These are phyloP conservation scores for Paraurostyla sp. DNA, from an alignment of 73 alveolate species.

Conservation along the genomic window DNA sequence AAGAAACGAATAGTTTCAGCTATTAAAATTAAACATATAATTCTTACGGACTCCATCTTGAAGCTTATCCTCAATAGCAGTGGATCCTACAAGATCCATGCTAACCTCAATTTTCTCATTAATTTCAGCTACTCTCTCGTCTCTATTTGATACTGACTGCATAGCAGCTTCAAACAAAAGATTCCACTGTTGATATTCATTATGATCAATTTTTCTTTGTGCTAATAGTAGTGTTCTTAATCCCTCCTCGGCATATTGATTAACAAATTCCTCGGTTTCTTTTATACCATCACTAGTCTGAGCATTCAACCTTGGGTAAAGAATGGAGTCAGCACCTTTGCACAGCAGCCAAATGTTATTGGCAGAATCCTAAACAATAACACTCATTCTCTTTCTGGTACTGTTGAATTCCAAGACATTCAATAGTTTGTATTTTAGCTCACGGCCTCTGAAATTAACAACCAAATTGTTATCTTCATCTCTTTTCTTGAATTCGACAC, in stretches of 20 bases:
- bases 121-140: constrained; percentile 33
- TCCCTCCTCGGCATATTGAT: constrained; percentile 83
- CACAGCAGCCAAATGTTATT: constrained; percentile 17
- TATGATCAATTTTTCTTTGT: constrained; percentile 58
- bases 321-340: constrained; percentile 91
- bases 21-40: neutral
- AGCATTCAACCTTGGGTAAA: constrained; percentile 48
- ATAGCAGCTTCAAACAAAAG: constrained; percentile 53
- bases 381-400: constrained; percentile 92
- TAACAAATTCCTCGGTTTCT: constrained; percentile 41
- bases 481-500: constrained; percentile 78
- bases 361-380: constrained; percentile 64
- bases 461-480: constrained; percentile 77
- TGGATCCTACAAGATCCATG: constrained; percentile 72
- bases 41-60: constrained; percentile 77
- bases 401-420: constrained; percentile 88
- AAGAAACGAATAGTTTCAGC: constrained; percentile 75
- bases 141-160: constrained; percentile 29
- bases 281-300: neutral
- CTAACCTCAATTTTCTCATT: constrained; percentile 63
- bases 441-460: constrained; percentile 74
- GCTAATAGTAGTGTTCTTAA: constrained; percentile 80
- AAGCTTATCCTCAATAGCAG: constrained; percentile 90
- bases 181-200: constrained; percentile 64
- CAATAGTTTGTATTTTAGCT: constrained; percentile 67